Percentiles rank a stretch among this genome's conserved stretches.
These are phyloP conservation scores for Citrus maxima DNA, from an alignment of 345 rosid species.

Conservation along the genomic window DNA sequence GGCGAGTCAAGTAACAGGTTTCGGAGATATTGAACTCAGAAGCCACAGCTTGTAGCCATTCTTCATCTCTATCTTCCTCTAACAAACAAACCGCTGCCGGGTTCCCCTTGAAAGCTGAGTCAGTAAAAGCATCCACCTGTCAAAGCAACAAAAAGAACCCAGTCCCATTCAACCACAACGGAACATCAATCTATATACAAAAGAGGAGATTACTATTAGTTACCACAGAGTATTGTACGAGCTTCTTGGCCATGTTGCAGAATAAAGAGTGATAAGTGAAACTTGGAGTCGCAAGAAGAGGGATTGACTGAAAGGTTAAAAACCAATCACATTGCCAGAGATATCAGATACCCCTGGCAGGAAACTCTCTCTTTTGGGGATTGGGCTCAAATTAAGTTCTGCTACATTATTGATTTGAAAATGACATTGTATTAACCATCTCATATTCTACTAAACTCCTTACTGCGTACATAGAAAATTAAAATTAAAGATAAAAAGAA, in stretches of 20 bases:
- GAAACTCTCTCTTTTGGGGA: too few relatives aligned
- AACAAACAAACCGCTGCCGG: constrained; percentile 83
- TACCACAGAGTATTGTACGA: constrained; percentile 47
- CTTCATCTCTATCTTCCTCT: constrained; percentile 58
- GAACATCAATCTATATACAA: not conserved
- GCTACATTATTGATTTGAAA: too few relatives aligned
- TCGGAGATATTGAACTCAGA: constrained; percentile 54
- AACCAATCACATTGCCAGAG: too few relatives aligned
- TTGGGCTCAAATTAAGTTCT: too few relatives aligned
- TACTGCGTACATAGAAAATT: too few relatives aligned
- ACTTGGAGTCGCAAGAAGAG: not conserved
- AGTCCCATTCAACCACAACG: not conserved
- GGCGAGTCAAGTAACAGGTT: constrained; percentile 45
- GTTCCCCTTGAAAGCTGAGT: constrained; percentile 69
- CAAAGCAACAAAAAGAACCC: not conserved
- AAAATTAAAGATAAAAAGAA: too few relatives aligned
- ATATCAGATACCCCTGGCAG: too few relatives aligned
- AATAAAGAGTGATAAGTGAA: not conserved
- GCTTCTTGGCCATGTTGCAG: constrained; percentile 29
- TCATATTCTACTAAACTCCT: too few relatives aligned
- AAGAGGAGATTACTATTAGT: not conserved
- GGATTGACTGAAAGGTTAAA: not conserved
- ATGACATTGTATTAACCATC: too few relatives aligned
- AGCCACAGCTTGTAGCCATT: constrained; percentile 64
- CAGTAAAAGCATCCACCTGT: constrained; percentile 78